These are phyloP conservation scores for Aspergillus saccharolyticus DNA, from an alignment of 495 filamentous ascomycete species.

Conservation along the genomic window DNA sequence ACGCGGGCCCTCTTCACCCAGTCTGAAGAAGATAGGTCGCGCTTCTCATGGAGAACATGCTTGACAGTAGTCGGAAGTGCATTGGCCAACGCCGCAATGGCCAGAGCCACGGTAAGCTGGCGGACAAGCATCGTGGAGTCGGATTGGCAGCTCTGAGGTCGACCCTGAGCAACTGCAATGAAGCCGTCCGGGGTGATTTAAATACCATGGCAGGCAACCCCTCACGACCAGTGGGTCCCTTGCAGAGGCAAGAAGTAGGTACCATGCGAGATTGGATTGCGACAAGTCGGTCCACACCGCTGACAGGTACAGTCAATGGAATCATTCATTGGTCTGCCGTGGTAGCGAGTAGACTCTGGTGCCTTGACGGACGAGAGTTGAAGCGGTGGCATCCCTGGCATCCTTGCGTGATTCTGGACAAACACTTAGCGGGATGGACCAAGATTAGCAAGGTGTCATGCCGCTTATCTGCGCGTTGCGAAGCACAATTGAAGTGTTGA, in stretches of 20 bases:
- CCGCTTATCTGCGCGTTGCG: background rate
- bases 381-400: background rate
- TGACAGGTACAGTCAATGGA: background rate
- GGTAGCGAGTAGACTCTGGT: background rate
- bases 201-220: background rate
- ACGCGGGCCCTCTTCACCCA: constrained; percentile 32
- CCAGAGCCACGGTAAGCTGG: constrained; percentile 14
- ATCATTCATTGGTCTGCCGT: background rate
- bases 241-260: background rate
- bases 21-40: constrained; percentile 20
- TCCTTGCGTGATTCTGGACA: background rate
- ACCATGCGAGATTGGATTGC: background rate
- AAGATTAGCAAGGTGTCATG: background rate
- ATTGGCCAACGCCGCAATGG: constrained; percentile 19
- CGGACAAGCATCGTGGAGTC: background rate
- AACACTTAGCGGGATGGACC: background rate
- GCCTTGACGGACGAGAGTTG: background rate
- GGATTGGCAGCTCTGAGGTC: background rate
- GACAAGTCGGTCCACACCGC: background rate
- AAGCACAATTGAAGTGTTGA: background rate
- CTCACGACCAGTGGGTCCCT: background rate
- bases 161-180: background rate
- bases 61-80: constrained; percentile 30
- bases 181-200: background rate
- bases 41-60: constrained; percentile 41